Percentiles rank a stretch among this genome's conserved stretches.
Conservation (phyloP, 352 stramenopile species). For the Elongisporangium undulatum region DNA sequence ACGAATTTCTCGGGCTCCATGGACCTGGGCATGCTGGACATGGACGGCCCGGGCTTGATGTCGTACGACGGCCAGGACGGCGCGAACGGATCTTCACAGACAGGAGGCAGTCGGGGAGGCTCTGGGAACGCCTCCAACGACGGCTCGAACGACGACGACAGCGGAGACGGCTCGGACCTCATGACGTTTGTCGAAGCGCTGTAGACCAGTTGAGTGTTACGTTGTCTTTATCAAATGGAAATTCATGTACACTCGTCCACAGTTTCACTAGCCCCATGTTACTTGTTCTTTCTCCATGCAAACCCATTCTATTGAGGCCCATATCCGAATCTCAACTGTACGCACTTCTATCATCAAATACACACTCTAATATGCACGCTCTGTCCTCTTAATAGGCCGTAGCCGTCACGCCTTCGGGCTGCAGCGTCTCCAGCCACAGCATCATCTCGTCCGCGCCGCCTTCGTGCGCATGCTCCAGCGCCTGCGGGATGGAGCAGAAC, state of each 20-base stretch:
- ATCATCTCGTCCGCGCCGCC: constrained; percentile 59
- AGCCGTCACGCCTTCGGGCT: background rate
- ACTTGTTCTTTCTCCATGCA: no score
- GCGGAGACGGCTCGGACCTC: constrained; percentile 52
- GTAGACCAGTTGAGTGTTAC: constrained; percentile 7
- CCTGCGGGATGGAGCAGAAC: constrained; percentile 48
- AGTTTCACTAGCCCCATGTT: background rate
- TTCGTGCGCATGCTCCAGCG: constrained; percentile 57
- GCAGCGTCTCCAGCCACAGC: constrained; percentile 41
- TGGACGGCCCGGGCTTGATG: constrained; percentile 50
- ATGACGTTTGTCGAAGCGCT: constrained; percentile 76
- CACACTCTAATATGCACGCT: background rate
- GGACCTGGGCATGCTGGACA: constrained; percentile 63
- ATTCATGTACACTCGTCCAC: background rate
- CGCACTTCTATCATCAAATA: background rate
- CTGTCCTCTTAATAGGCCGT: background rate
- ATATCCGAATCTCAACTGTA: background rate
- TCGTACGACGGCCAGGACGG: constrained; percentile 36
- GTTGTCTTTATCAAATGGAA: background rate
- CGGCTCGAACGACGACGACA: constrained; percentile 26
- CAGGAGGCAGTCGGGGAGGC: constrained; percentile 14
- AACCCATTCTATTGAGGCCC: no score
- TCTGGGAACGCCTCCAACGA: constrained; percentile 19
- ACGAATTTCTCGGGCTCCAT: constrained; percentile 54
- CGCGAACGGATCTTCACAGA: constrained; percentile 7